Base-by-base conservation (phyloP, 352 stramenopile genomes). In the Thraustochytrium sp. region DNA sequence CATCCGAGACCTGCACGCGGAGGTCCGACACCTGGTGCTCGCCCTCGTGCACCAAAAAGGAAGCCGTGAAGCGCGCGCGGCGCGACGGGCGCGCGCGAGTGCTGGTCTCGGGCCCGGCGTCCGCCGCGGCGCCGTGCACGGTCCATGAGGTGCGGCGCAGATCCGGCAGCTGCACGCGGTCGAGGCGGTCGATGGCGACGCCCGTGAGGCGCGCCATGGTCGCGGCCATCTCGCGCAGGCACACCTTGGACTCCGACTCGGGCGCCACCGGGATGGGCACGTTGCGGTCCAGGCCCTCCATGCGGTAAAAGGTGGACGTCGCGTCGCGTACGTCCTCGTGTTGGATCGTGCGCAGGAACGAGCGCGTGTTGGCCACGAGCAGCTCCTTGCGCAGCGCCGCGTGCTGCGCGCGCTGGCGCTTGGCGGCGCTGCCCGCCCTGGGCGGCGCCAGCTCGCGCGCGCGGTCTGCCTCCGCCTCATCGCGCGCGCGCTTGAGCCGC, bases 281-380 rank as follows among this genome's bases (percentile, higher is more conserved):
- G 31, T 77, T 77, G 3, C 34, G 29, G 31, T 77, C 65, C 23
- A 77, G 49, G 46, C 65, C 65, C 26, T 77, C 65, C 49, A 62
- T 55, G 34, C 49, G 42, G 31, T 77, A 77, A 26, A 77, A 77
- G 16, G 49, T 77, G 8, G 13, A 18, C 29, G 29, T 26, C 13
- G 65, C 34, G 2, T 62, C 42, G 65, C 49, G 42, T 29, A 77
- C 65, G 26, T 77, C 65, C 13, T 68, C 42, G 0, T 77, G 65
- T 2, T 77, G 65, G 49, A 77, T 77, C n/a, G 65, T 77, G n/a
- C 34, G 29, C n/a, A 77, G 49, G 26, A 77, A 77, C 0, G 65
- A 77, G 23, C 9, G 13, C 11, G 42, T 77, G 65, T 77, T 77
- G 16, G 34, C 21, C 40, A 72, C 40, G 9, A 26, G 26, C 9